Evolutionary conservation across 2,329 filamentous ascomycete species (phyloP).

Genomic region (Septoria linicola): DNA sequence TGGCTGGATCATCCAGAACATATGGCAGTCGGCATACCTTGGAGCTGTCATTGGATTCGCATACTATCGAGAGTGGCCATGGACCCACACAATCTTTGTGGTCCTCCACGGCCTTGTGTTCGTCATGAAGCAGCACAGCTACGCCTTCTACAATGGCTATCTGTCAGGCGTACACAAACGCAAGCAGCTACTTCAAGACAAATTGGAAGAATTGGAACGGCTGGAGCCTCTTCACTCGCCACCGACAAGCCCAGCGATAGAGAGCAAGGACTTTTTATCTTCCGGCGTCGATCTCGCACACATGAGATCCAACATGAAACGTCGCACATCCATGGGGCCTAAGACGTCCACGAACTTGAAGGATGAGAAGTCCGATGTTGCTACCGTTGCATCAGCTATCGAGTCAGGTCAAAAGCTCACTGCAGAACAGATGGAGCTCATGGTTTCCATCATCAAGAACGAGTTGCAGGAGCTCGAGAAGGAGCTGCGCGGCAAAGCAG

Average conservation of each 20-base stretch:
- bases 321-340: conserved; percentile 39
- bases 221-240: conserved; percentile 46
- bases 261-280: conserved; percentile 17
- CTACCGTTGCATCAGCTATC: conserved; percentile 61
- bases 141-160: conserved; percentile 76
- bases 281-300: conserved; percentile 24
- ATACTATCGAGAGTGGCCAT: conserved; percentile 72
- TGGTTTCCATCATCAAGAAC: conserved; percentile 64
- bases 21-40: conserved; percentile 69
- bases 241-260: conserved; percentile 38
- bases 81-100: conserved; percentile 79
- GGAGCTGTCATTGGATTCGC: conserved; percentile 63
- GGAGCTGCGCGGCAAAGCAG: conserved; percentile 65
- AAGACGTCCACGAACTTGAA: conserved; percentile 47
- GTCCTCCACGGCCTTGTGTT: conserved; percentile 72
- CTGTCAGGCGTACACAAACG: conserved; percentile 57
- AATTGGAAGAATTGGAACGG: conserved; percentile 59
- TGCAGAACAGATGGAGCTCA: conserved; percentile 61
- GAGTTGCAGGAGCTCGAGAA: conserved; percentile 65
- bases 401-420: conserved; percentile 61
- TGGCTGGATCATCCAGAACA: conserved; percentile 73
- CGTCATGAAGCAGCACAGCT: conserved; percentile 82
- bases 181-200: conserved; percentile 44
- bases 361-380: conserved; percentile 56
- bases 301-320: conserved; percentile 19